Evolutionary conservation across 257 asterid genomes (phyloP).

Genomic region (Petunia secreta): DNA sequence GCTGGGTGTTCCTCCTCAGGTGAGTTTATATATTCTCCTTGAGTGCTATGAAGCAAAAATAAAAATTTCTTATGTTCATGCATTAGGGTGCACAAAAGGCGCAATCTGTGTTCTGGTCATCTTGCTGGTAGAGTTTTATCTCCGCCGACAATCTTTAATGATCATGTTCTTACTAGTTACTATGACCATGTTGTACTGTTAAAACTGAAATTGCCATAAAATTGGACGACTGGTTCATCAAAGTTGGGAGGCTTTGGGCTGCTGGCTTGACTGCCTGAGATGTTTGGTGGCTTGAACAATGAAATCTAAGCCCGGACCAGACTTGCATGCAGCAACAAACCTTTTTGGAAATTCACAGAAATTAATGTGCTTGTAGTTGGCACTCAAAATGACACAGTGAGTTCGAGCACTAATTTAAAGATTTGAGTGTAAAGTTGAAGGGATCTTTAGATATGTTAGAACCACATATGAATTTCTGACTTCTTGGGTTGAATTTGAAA

Average conservation of each 20-base stretch:
- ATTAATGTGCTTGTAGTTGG: background rate
- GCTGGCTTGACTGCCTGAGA: background rate
- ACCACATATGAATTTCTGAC: background rate
- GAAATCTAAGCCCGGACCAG: conserved; percentile 5
- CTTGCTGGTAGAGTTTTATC: conserved; percentile 22
- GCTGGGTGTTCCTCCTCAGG: conserved; percentile 75
- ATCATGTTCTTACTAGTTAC: background rate
- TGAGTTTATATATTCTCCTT: conserved; percentile 25
- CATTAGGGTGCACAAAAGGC: background rate
- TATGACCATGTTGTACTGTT: background rate
- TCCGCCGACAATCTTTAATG: background rate
- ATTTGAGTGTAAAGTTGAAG: background rate
- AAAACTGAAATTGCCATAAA: background rate
- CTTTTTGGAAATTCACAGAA: background rate
- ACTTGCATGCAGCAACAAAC: background rate
- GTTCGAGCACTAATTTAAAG: background rate
- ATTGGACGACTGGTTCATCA: conserved; percentile 5
- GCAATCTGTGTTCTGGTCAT: background rate
- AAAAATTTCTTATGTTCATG: background rate
- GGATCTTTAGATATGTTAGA: background rate
- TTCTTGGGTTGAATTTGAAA: background rate
- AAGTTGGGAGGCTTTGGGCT: background rate
- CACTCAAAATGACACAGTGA: background rate
- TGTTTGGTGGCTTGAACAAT: background rate
- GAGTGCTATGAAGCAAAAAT: background rate